Base-by-base conservation (phyloP, 768 basidiomycete genomes). In the Hygrophoropsis aurantiaca region DNA sequence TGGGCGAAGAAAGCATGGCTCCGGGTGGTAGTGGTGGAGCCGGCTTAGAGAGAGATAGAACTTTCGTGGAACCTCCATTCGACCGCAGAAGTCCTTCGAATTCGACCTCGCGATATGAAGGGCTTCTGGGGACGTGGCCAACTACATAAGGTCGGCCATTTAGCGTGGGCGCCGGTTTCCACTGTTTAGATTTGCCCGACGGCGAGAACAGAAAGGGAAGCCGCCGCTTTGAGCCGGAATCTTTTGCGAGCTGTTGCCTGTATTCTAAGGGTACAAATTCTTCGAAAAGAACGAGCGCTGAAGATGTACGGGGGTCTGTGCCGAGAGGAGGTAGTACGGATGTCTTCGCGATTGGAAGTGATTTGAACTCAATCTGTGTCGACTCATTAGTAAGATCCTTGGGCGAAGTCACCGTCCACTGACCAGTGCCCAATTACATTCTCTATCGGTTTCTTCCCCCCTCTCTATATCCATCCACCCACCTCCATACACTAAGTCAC, bases 191-290 rank as follows among this genome's bases (percentile, higher is more conserved):
- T 54, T 66, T 66, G 55, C 62, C 54, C 23, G 75, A 71, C 18
- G 77, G 65, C 10, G 81, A 74, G 53, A 90, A 88, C 32, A 87
- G 68, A 13, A 84, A 83, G 3, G 84, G 84, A n/a, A 90, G 66
- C 7, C 83, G 81, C n/a, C 78, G 74, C 13, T 82, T 75, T 7
- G 70, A 71, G 0, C 75, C 70, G 3, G 78, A 73, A 13, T 75
- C 71, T 5, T 81, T 66, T 4, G 68, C 80, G 5, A 94, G 75
- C 54, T 90, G 84, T 37, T 88, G 82, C 4, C 89, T 75, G 58
- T 92, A 93, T 61, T 93, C 94, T 32, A 80, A 69, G 0, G 94
- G 95, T 3, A 99, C 92, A 46, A 91, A 89, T 65, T 98, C 97
- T 67, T 99, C 94, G 53, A 92, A 94, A 5, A 97, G 69, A 43